Evolutionary conservation across 768 basidiomycete genomes (phyloP).

Genomic region (Tricholoma matsutake): DNA sequence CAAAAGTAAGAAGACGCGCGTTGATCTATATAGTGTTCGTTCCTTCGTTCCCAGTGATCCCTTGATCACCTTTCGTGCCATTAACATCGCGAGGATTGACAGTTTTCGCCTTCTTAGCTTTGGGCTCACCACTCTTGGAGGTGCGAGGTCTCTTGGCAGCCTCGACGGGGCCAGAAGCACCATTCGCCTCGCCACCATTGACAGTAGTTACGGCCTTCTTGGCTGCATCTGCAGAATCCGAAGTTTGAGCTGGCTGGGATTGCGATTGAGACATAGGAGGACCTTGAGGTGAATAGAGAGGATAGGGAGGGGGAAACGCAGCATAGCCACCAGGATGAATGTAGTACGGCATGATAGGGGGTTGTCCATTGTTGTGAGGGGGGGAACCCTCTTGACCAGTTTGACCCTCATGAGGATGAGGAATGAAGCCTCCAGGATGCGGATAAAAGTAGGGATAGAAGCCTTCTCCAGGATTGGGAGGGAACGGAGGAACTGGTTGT

Average conservation of each 20-base stretch:
- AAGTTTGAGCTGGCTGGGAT: slow-evolving; percentile 13
- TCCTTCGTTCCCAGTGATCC: slow-evolving; percentile 2
- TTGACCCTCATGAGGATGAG: slow-evolving; percentile 33
- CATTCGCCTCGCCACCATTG: slow-evolving; percentile 5
- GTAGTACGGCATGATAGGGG: slow-evolving; percentile 37
- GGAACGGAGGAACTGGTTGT: slow-evolving; percentile 29
- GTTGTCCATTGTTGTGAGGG: slow-evolving; percentile 32
- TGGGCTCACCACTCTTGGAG: slow-evolving; percentile 29
- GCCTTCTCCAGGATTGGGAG: slow-evolving; percentile 29
- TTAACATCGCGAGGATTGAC: slow-evolving; percentile 3
- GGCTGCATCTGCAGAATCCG: slow-evolving; percentile 15
- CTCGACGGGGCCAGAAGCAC: slow-evolving; percentile 10
- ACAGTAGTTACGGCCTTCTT: slow-evolving; percentile 18
- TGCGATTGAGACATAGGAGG: slow-evolving; percentile 13
- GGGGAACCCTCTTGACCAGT: slow-evolving; percentile 14
- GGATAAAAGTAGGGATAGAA: slow-evolving; percentile 38
- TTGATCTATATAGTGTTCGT: not conserved
- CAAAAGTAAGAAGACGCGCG: not conserved
- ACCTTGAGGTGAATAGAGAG: slow-evolving; percentile 30
- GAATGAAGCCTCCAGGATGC: slow-evolving; percentile 30
- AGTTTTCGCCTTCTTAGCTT: slow-evolving; percentile 29
- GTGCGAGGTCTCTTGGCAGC: slow-evolving; percentile 24
- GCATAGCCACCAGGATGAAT: slow-evolving; percentile 34
- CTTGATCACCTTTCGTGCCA: slow-evolving; percentile 5
- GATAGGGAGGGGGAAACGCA: slow-evolving; percentile 33